These are phyloP conservation scores for Sonneratia alba DNA, from an alignment of 345 rosid genomes.

Conservation along the genomic window DNA sequence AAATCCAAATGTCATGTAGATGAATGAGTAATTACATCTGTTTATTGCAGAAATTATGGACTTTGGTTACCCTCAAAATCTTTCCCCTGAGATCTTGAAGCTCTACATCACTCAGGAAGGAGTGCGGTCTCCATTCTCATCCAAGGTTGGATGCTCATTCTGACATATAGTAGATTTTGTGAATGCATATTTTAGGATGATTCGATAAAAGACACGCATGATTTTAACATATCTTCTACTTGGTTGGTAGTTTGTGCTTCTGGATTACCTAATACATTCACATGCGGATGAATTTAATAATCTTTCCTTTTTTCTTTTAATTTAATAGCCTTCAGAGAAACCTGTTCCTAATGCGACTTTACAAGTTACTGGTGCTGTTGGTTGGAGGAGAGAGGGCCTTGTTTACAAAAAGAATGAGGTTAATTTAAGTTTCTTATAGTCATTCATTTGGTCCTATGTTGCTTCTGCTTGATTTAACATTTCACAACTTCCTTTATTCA, in stretches of 20 bases:
- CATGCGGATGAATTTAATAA: slow-evolving; percentile 2
- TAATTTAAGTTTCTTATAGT: slow-evolving; percentile 6
- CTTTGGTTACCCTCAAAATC: slow-evolving; percentile 93
- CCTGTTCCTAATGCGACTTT: slow-evolving; percentile 97
- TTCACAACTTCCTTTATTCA: slow-evolving; percentile 21
- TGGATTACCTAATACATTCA: background rate
- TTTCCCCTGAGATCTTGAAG: slow-evolving; percentile 95
- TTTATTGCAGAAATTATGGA: slow-evolving; percentile 83
- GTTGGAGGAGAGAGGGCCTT: slow-evolving; percentile 99
- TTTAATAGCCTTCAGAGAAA: slow-evolving; percentile 61
- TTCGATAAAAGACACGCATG: background rate
- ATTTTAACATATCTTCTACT: background rate
- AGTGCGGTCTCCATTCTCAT: slow-evolving; percentile 92
- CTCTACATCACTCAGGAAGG: slow-evolving; percentile 98
- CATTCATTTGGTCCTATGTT: background rate
- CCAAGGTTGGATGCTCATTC: slow-evolving; percentile 49
- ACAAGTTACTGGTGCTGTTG: slow-evolving; percentile 99
- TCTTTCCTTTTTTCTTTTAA: slow-evolving; percentile 1
- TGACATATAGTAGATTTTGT: background rate
- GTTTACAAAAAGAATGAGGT: slow-evolving; percentile 96
- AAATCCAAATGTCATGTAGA: background rate
- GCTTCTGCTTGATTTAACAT: slow-evolving; percentile 1
- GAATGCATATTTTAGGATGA: background rate
- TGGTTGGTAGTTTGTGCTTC: slow-evolving; percentile 1
- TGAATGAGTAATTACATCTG: background rate